Percentiles rank a stretch among this genome's conserved stretches.
Conservation (phyloP, 192 early-diverging fungal genomes). For the Coemansia asiatica region DNA sequence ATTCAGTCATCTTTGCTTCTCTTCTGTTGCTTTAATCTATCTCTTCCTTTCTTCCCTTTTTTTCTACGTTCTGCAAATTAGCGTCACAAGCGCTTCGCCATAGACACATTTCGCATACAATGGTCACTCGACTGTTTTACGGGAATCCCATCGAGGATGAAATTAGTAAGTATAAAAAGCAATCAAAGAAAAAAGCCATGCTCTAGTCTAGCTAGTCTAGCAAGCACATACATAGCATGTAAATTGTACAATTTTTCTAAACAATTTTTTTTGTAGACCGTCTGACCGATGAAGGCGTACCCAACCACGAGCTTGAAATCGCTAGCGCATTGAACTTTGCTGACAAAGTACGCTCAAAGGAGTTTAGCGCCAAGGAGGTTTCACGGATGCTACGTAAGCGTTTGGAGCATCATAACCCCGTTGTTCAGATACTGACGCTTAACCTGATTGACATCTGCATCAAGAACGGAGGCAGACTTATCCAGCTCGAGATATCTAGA, state of each 20-base stretch:
- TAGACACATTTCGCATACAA: slow-evolving; percentile 12
- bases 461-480: slow-evolving; percentile 89
- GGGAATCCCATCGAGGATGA: slow-evolving; percentile 54
- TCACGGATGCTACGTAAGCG: slow-evolving; percentile 74
- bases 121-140: slow-evolving; percentile 55
- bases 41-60: not conserved
- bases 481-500: slow-evolving; percentile 82
- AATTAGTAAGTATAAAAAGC: slow-evolving; percentile 41
- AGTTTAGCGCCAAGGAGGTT: slow-evolving; percentile 72
- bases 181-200: not conserved
- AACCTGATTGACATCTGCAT: slow-evolving; percentile 90
- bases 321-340: slow-evolving; percentile 83
- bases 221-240: not conserved
- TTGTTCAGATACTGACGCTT: slow-evolving; percentile 87
- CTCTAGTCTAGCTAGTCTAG: too few species aligned
- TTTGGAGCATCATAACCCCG: slow-evolving; percentile 87
- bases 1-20: too few species aligned
- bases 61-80: too few species aligned
- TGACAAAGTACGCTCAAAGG: slow-evolving; percentile 90
- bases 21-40: too few species aligned
- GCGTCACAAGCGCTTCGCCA: too few species aligned
- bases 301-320: slow-evolving; percentile 82
- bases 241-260: not conserved
- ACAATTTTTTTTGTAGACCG: slow-evolving; percentile 61
- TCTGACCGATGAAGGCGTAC: slow-evolving; percentile 89